Base-by-base conservation (phyloP, 148 eudicot species). In the Fagopyrum esculentum region DNA sequence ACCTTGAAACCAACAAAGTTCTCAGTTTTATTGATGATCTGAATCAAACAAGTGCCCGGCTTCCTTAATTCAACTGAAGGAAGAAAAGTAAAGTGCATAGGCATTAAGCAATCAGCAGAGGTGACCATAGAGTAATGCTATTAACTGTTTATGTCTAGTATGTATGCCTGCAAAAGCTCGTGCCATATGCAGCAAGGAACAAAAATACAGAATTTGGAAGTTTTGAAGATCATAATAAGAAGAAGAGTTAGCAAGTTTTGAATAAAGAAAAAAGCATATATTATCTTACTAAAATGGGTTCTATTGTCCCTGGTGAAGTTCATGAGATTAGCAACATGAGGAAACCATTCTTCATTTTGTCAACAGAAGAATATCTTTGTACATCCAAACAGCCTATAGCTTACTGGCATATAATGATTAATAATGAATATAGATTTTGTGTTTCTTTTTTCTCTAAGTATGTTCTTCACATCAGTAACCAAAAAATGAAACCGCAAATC, bases 1-100 rank as follows among this genome's bases (percentile, higher is more conserved):
- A 91, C 96, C 96, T 91, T 91, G 79, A 85, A 91, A 73, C 88
- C 92, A 66, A 91, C 86, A 81, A 74, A 77, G 54, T 85, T 84
- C 73, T 87, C 84, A n/a, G 88, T 75, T 57, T 73, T 82, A 78
- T 91, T 91, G 79, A 61, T 69, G 49, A 91, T 88, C 75, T 84
- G 87, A 78, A 91, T 82, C 30, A 85, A 77, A 69, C 91, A 91
- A 12, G 89, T 77, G 76, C 91, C 84, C 59, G 86, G 96, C 73
- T 91, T 91, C 85, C 89, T 89, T 72, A 79, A 74, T 84, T 91
- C 96, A 87, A 87, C 96, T 91, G 79, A 35, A 81, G 16, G 63
- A 47, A 52, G 17, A 71, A 71, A 71, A 48, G 22, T 45, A 79
- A 68, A 77, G 45, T 70, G 51, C 64, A 66, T 26, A 50, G 9